phyloP scores from a whole-genome alignment of 805 yeast genomes.

The Kazachstania martiniae region DNA sequence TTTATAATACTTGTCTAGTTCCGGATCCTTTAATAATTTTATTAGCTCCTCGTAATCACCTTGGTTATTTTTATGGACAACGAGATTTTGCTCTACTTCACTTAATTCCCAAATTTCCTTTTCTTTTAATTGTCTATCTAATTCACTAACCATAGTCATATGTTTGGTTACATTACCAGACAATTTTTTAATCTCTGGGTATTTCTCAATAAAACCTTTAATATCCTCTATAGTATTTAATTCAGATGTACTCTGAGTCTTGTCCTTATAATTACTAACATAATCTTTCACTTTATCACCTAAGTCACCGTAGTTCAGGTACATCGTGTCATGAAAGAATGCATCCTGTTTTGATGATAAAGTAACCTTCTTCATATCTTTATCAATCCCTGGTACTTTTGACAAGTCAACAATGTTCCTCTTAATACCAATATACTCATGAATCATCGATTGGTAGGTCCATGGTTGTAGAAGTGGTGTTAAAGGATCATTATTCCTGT shows the following conservation, averaged over 20 bases:
- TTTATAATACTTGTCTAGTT: conserved; percentile 45
- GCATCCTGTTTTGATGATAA: conserved; percentile 59
- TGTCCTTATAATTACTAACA: conserved; percentile 70
- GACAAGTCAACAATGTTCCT: conserved; percentile 71
- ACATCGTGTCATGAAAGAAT: conserved; percentile 74
- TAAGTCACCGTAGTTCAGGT: conserved; percentile 85
- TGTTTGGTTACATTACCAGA: conserved; percentile 87
- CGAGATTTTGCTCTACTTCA: conserved; percentile 80
- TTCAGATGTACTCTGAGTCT: conserved; percentile 59
- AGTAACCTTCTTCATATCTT: conserved; percentile 54
- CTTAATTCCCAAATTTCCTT: conserved; percentile 72
- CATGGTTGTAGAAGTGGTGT: conserved; percentile 91
- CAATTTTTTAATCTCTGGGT: conserved; percentile 85
- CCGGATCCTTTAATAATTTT: conserved; percentile 37
- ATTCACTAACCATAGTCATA: conserved; percentile 79
- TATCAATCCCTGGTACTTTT: conserved; percentile 40
- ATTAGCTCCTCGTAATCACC: conserved; percentile 47
- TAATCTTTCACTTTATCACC: conserved; percentile 80
- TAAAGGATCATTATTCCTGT: conserved; percentile 81
- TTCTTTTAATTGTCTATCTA: conserved; percentile 59
- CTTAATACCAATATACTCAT: conserved; percentile 74
- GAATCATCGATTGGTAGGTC: conserved; percentile 98
- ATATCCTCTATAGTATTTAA: conserved; percentile 78
- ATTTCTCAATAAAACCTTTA: conserved; percentile 82
- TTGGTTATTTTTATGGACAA: conserved; percentile 51